Conservation (phyloP, 805 yeast species). For the Komagataella mondaviorum region DNA sequence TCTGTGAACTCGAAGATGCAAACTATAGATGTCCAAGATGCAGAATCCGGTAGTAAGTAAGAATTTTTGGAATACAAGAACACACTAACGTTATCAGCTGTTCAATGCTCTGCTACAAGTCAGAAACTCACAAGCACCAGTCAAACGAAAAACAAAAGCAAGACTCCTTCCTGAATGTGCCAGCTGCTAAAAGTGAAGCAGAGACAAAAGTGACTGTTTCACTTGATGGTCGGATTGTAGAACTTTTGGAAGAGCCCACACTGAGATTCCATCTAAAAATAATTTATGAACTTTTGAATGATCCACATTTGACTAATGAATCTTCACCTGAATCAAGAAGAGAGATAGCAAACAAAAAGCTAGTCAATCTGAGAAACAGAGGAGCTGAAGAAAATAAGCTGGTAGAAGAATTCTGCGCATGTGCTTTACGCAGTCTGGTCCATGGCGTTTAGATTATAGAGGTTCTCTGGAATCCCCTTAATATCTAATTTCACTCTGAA, state of each 20-base stretch:
- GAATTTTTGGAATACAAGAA: neutral
- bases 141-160: conserved; percentile 2
- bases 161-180: neutral
- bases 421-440: conserved; percentile 19
- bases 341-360: conserved; percentile 47
- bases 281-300: conserved; percentile 31
- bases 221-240: conserved; percentile 27
- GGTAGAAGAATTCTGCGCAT: conserved; percentile 54
- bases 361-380: conserved; percentile 44
- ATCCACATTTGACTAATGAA: conserved; percentile 34
- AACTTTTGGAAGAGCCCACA: conserved; percentile 35
- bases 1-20: neutral
- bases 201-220: conserved; percentile 16
- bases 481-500: conserved; percentile 30
- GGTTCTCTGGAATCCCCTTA: conserved; percentile 16
- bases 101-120: conserved; percentile 47
- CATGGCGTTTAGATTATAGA: conserved; percentile 14
- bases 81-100: conserved; percentile 23
- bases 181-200: conserved; percentile 8
- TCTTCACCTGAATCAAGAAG: conserved; percentile 36
- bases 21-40: conserved; percentile 39
- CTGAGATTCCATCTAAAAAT: conserved; percentile 42
- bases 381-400: conserved; percentile 56
- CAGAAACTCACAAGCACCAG: conserved; percentile 21
- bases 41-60: conserved; percentile 21